Evolutionary conservation across 345 rosid species (phyloP).

Genomic region (Citrus maxima): DNA sequence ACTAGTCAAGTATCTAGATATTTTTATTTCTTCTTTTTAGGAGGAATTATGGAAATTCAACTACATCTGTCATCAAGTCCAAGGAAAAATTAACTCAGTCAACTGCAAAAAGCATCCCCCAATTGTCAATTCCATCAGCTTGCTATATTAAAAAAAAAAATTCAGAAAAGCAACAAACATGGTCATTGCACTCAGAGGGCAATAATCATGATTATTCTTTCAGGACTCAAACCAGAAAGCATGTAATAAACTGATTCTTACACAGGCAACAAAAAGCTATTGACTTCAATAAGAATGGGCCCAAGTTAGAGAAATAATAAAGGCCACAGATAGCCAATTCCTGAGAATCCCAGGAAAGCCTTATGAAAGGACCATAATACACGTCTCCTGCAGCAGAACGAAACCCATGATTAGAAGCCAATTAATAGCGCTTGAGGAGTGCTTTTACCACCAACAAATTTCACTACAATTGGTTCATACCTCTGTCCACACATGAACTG

Average conservation of each 20-base stretch:
- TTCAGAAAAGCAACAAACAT: not conserved
- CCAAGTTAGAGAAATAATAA: constrained; percentile 58
- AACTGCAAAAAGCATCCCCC: not conserved
- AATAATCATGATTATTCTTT: not conserved
- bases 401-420: constrained; percentile 3
- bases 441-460: not conserved
- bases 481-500: constrained; percentile 43
- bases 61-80: not conserved
- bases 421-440: not conserved
- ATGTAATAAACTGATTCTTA: constrained; percentile 29
- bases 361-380: constrained; percentile 65
- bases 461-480: constrained; percentile 26
- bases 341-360: constrained; percentile 61
- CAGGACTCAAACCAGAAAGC: not conserved
- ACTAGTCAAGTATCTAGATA: not conserved
- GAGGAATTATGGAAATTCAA: not conserved
- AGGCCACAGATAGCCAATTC: constrained; percentile 63
- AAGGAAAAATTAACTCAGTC: not conserved
- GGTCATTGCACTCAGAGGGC: not conserved
- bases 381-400: constrained; percentile 43
- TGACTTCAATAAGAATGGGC: constrained; percentile 48
- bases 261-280: constrained; percentile 65
- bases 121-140: not conserved
- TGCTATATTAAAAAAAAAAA: not conserved
- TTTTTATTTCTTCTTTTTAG: not conserved